phyloP scores from a whole-genome alignment of 2,329 filamentous ascomycete species.

The Ceratocystis huliohia region DNA sequence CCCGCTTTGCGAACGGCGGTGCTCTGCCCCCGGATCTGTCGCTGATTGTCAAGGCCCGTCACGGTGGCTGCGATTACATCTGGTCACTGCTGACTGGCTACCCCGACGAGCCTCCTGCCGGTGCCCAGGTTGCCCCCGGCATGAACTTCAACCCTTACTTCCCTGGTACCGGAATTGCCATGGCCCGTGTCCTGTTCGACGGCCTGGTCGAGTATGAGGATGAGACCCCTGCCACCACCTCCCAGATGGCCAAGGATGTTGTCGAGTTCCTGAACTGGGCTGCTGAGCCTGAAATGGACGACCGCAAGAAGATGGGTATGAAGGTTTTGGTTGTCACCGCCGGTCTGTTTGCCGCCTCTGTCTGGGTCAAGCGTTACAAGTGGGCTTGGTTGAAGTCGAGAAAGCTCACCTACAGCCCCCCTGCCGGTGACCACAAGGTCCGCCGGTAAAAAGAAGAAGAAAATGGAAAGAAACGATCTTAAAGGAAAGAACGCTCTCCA shows the following conservation, averaged over 20 bases:
- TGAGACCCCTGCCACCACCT: conserved; percentile 81
- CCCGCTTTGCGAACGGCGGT: conserved; percentile 95
- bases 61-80: conserved; percentile 97
- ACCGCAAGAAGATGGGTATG: conserved; percentile 98
- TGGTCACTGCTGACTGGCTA: conserved; percentile 95
- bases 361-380: conserved; percentile 99
- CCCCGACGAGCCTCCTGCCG: conserved; percentile 87
- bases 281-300: conserved; percentile 97
- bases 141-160: conserved; percentile 99
- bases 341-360: conserved; percentile 69
- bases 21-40: conserved; percentile 94
- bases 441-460: conserved; percentile 34
- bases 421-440: conserved; percentile 39
- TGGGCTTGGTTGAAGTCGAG: conserved; percentile 93
- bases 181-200: conserved; percentile 97
- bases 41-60: conserved; percentile 92
- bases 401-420: conserved; percentile 81
- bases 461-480: not conserved
- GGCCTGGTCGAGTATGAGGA: conserved; percentile 98
- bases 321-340: conserved; percentile 78
- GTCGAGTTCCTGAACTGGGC: conserved; percentile 99
- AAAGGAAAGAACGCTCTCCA: not conserved
- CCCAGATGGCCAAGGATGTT: conserved; percentile 99
- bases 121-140: conserved; percentile 69
- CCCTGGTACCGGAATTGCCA: conserved; percentile 95